Percentiles rank a stretch among this genome's conserved stretches.
phyloP scores from a whole-genome alignment of 2,329 filamentous ascomycete species.

The Cryphonectria carpinicola region DNA sequence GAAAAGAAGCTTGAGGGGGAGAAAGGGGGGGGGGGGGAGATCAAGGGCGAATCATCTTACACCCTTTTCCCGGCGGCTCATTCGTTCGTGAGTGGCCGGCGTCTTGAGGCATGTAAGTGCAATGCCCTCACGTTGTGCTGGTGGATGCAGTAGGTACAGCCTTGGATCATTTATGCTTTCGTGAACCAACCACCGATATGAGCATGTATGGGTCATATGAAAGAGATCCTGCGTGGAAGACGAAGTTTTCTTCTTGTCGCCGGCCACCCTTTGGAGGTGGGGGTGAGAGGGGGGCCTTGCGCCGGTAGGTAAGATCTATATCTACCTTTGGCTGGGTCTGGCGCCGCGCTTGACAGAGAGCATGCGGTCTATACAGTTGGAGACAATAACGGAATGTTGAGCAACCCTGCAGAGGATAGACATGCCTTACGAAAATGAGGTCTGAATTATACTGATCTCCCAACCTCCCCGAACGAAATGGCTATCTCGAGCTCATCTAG shows the following conservation, averaged over 20 bases:
- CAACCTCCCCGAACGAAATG: background rate
- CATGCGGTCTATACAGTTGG: background rate
- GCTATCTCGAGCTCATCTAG: background rate
- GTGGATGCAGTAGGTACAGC: background rate
- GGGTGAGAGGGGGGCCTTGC: background rate
- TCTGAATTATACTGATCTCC: background rate
- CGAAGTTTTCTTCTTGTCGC: background rate
- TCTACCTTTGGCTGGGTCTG: background rate
- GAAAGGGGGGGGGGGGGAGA: background rate
- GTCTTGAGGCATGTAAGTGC: background rate
- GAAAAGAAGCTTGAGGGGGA: background rate
- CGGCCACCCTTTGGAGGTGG: background rate
- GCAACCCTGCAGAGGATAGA: background rate
- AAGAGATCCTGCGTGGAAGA: background rate
- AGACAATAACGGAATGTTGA: background rate
- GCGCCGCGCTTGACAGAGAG: background rate
- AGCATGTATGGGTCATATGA: background rate
- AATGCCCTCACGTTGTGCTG: background rate
- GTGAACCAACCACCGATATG: background rate
- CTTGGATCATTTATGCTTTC: background rate
- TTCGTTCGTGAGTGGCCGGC: background rate
- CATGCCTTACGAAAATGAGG: background rate
- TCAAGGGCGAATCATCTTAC: constrained; percentile 28
- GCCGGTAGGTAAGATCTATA: background rate
- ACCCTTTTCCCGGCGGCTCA: constrained; percentile 10